phyloP scores from a whole-genome alignment of 2,329 filamentous ascomycete genomes.

The Sporothrix brunneoviolacea region DNA sequence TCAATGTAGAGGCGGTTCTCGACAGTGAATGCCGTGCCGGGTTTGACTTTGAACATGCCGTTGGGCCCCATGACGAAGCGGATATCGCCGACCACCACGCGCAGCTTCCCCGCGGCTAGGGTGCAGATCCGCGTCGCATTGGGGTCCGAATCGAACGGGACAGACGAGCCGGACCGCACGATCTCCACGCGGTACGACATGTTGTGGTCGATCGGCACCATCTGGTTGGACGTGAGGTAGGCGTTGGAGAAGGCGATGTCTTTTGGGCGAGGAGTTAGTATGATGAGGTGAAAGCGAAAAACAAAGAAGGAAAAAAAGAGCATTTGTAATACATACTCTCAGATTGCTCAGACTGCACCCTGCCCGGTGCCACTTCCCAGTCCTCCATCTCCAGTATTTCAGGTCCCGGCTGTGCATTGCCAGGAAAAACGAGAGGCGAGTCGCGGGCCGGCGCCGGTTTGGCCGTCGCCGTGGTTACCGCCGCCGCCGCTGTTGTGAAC shows the following conservation, averaged over 20 bases:
- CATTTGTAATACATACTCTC: slow-evolving; percentile 19
- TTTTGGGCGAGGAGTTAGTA: slow-evolving; percentile 9
- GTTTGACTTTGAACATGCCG: slow-evolving; percentile 38
- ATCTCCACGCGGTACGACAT: slow-evolving; percentile 25
- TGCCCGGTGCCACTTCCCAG: slow-evolving; percentile 31
- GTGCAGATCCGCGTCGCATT: slow-evolving; percentile 23
- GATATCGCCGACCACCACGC: slow-evolving; percentile 24
- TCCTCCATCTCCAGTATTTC: slow-evolving; percentile 29
- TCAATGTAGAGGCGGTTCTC: slow-evolving; percentile 40
- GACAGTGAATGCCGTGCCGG: slow-evolving; percentile 31
- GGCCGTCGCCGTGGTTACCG: neutral
- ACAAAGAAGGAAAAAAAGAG: neutral
- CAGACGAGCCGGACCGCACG: slow-evolving; percentile 20
- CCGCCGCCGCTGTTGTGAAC: no score
- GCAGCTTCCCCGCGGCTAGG: slow-evolving; percentile 27
- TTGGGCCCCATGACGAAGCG: slow-evolving; percentile 36
- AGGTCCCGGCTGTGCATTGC: slow-evolving; percentile 12
- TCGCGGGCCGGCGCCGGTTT: neutral
- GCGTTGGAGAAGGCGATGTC: slow-evolving; percentile 30
- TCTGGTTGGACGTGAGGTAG: slow-evolving; percentile 23
- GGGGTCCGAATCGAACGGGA: slow-evolving; percentile 18
- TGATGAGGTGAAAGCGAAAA: neutral
- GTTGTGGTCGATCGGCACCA: slow-evolving; percentile 22
- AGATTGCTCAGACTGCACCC: slow-evolving; percentile 17
- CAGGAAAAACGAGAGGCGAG: slow-evolving; percentile 18